phyloP scores from a whole-genome alignment of 75 land plant genomes.

The Picea glauca region DNA sequence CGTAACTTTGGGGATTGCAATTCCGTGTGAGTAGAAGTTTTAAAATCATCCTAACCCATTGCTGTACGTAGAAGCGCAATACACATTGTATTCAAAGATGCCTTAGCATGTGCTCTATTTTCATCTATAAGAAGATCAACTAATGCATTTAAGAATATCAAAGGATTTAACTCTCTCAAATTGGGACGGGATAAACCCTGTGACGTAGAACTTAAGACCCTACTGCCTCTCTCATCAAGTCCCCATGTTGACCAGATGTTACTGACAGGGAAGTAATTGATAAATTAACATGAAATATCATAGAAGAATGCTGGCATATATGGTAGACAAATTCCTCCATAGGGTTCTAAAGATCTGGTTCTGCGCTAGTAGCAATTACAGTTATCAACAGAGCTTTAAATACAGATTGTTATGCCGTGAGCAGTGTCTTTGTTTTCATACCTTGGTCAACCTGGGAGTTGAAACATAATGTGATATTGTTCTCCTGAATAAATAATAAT shows the following conservation, averaged over 20 bases:
- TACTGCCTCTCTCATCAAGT: constrained; percentile 30
- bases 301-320: constrained; percentile 94
- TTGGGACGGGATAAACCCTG: constrained; percentile 37
- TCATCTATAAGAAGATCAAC: too few relatives aligned
- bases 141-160: constrained; percentile 11
- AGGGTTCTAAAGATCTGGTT: constrained; percentile 70
- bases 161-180: constrained; percentile 92
- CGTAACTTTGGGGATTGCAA: constrained; percentile 28
- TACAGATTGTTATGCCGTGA: constrained; percentile 92
- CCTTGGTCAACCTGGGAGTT: constrained; percentile 81
- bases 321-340: constrained; percentile 86
- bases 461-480: background rate
- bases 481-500: too few relatives aligned
- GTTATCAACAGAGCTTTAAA: constrained; percentile 89
- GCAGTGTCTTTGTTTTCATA: constrained; percentile 98
- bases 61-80: constrained; percentile 97
- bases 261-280: constrained; percentile 25
- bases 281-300: constrained; percentile 89
- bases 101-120: constrained; percentile 55
- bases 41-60: constrained; percentile 98
- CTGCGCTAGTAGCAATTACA: constrained; percentile 82
- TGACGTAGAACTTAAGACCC: constrained; percentile 33
- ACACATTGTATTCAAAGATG: constrained; percentile 87
- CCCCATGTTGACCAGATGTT: constrained; percentile 14
- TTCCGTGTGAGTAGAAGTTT: constrained; percentile 74